Evolutionary conservation across 31 red algal genomes (phyloP), one percentile per base, ranked within the genome.

Genomic region (Asparagopsis taxiformis): DNA sequence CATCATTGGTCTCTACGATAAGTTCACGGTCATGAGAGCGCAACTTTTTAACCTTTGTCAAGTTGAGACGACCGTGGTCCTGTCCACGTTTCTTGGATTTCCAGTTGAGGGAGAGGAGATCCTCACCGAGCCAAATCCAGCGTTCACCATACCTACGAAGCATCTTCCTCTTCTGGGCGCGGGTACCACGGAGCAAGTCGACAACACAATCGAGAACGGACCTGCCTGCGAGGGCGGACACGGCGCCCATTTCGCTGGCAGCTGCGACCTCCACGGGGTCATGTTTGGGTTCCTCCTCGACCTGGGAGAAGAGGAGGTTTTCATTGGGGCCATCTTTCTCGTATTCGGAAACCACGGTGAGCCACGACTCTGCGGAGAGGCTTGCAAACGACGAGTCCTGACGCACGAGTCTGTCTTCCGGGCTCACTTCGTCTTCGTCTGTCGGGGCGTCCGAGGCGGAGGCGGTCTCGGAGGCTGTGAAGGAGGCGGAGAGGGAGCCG

Each of bases 101-200:
- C 75, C 76, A 93, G 24, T 82, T 85, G 33, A 93, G 65, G 13
- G 90, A 79, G 57, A 82, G 54, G 31, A 93, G 64, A 33, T 93
- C 90, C 16, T 85, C 80, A 33, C 81, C 81, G 29, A 93, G 60
- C 90, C 90, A 93, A 65, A 93, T 87, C 90, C 90, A 93, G 17
- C 75, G 32, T 68, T 93, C 90, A 11, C 75, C 77, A 51, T 74
- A 77, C 35, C 81, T 59, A 3, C 68, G 44, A 20, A 93, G 51
- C 80, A 75, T 79, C 69, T 93, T 93, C 36, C 73, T 29, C 82
- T 93, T 93, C 50, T 80, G 81, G 1, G 74, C 90, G 62, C 90
- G 80, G 21, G 81, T 86, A 26, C 90, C 90, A 16, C 75, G 54
- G 26, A 93, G 46, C 30, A 93, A 39, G 29, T 93, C 81, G 29